Evolutionary conservation across 768 basidiomycete species (phyloP).

Genomic region (Tephrocybe rancida): DNA sequence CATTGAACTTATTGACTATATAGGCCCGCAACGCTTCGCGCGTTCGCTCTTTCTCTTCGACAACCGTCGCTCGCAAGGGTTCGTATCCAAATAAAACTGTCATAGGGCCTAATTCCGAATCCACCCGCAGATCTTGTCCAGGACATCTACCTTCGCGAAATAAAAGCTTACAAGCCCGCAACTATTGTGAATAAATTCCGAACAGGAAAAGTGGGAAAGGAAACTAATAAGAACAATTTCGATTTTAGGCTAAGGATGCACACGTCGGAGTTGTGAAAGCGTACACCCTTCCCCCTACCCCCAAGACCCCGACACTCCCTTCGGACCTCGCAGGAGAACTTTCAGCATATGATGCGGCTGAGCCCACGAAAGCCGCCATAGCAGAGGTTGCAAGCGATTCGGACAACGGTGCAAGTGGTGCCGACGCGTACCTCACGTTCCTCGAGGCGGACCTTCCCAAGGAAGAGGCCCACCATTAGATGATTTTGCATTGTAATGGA

Average conservation of each 20-base stretch:
- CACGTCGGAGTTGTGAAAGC: constrained; percentile 86
- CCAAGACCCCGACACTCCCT: constrained; percentile 76
- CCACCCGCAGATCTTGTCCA: constrained; percentile 81
- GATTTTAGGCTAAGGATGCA: constrained; percentile 83
- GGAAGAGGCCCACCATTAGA: constrained; percentile 31
- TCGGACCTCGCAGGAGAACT: constrained; percentile 88
- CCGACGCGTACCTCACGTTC: constrained; percentile 78
- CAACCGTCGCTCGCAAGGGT: constrained; percentile 68
- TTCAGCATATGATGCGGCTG: constrained; percentile 78
- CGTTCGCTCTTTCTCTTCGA: constrained; percentile 60
- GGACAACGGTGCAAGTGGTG: constrained; percentile 52
- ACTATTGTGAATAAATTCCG: constrained; percentile 55
- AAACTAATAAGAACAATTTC: neutral
- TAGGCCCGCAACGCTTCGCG: constrained; percentile 58
- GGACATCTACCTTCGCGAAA: constrained; percentile 88
- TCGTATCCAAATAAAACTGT: constrained; percentile 19
- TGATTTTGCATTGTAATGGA: constrained; percentile 9
- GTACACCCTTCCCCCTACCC: constrained; percentile 74
- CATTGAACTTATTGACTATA: neutral
- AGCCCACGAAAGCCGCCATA: constrained; percentile 58
- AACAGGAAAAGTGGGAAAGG: neutral
- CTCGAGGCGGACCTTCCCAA: constrained; percentile 71
- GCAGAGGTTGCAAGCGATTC: constrained; percentile 30
- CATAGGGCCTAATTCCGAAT: constrained; percentile 35
- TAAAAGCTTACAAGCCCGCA: constrained; percentile 87